Evolutionary conservation across 2,329 filamentous ascomycete species (phyloP).

Genomic region (Karstenula rhodostoma): DNA sequence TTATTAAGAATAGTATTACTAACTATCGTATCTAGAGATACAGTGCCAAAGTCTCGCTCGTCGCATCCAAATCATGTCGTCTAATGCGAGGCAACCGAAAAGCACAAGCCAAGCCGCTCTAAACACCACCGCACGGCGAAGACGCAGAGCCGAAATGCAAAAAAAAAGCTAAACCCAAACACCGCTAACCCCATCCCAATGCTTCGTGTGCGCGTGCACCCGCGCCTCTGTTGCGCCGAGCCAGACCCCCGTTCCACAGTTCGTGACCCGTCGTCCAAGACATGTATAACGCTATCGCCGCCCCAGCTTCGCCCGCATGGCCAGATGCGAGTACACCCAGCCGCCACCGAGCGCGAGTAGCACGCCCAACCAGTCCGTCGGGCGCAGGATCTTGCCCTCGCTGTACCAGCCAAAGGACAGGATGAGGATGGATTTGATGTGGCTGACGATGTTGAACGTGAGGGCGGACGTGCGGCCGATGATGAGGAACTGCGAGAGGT

Average conservation of each 20-base stretch:
- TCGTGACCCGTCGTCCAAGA: too few species aligned
- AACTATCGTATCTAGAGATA: not conserved
- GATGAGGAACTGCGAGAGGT: slow-evolving; percentile 54
- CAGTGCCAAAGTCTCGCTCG: not conserved
- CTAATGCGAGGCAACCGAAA: not conserved
- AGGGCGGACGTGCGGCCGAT: slow-evolving; percentile 51
- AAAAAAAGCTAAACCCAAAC: not conserved
- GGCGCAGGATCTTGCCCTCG: slow-evolving; percentile 52
- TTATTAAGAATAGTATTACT: not conserved
- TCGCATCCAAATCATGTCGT: not conserved
- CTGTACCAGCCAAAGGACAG: slow-evolving; percentile 57
- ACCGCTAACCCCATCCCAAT: slow-evolving; percentile 7
- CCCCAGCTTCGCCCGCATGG: slow-evolving; percentile 47
- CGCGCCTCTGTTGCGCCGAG: not conserved
- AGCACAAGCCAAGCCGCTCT: not conserved
- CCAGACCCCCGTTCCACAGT: too few species aligned
- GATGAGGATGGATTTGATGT: slow-evolving; percentile 58
- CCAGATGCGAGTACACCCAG: slow-evolving; percentile 56
- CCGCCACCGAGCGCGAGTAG: slow-evolving; percentile 55
- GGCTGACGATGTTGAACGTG: slow-evolving; percentile 52
- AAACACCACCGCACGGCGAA: not conserved
- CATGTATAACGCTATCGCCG: slow-evolving; percentile 24
- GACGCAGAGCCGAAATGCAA: slow-evolving; percentile 5
- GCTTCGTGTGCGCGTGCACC: slow-evolving; percentile 5
- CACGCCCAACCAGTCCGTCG: slow-evolving; percentile 53